Conservation (phyloP, 148 eudicot species). For the Heliosperma pusillum region DNA sequence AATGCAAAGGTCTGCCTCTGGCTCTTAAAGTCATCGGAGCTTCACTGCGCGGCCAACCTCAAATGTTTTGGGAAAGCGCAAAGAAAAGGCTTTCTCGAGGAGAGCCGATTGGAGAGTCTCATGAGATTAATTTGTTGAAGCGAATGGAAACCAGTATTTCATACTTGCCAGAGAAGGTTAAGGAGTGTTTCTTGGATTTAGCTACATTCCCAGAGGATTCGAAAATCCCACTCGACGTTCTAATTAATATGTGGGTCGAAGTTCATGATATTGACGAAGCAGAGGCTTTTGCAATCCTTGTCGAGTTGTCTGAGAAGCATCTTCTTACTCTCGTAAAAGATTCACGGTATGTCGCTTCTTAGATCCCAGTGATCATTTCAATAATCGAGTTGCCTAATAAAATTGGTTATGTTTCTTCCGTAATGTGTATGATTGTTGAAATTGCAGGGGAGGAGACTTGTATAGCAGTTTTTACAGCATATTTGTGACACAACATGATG, state of each 20-base stretch:
- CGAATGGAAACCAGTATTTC: conserved; percentile 67
- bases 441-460: conserved; percentile 66
- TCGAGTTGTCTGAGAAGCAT: conserved; percentile 78
- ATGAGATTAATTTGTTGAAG: conserved; percentile 61
- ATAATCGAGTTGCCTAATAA: neutral
- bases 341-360: conserved; percentile 42
- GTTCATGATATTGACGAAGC: conserved; percentile 63
- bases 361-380: neutral
- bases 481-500: conserved; percentile 81
- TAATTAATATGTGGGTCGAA: conserved; percentile 77
- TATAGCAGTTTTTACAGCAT: conserved; percentile 69
- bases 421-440: conserved; percentile 4
- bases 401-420: neutral
- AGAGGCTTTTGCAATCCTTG: conserved; percentile 73
- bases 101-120: conserved; percentile 73
- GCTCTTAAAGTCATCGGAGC: conserved; percentile 90
- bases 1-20: conserved; percentile 82
- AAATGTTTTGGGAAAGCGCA: conserved; percentile 69
- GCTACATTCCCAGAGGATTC: conserved; percentile 81
- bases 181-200: conserved; percentile 80
- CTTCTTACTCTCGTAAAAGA: conserved; percentile 67
- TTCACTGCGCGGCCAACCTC: conserved; percentile 61
- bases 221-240: conserved; percentile 68
- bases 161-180: conserved; percentile 52
- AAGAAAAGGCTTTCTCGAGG: conserved; percentile 59